These are phyloP conservation scores for Lactarius psammicola DNA, from an alignment of 768 basidiomycete species.

Conservation along the genomic window DNA sequence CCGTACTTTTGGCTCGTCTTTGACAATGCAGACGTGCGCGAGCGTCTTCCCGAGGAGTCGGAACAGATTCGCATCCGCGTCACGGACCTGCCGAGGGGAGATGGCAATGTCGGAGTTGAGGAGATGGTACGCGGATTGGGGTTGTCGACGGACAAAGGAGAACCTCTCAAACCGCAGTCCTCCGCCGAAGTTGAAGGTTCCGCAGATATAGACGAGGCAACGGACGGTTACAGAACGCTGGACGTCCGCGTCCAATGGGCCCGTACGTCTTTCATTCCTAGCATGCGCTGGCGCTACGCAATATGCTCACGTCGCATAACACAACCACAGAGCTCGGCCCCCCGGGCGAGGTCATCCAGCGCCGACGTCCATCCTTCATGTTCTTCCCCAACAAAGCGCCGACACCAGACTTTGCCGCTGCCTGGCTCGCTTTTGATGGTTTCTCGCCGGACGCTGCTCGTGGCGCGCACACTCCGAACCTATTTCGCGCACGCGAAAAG, in stretches of 20 bases:
- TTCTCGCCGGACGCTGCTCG: slow-evolving; percentile 22
- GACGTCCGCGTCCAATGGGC: slow-evolving; percentile 9
- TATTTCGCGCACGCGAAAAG: slow-evolving; percentile 19
- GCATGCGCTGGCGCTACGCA: background rate
- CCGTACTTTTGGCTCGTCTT: slow-evolving; percentile 24
- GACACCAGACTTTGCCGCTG: background rate
- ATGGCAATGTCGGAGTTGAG: slow-evolving; percentile 24
- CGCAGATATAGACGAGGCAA: background rate
- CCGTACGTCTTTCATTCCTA: slow-evolving; percentile 4
- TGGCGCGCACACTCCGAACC: slow-evolving; percentile 12
- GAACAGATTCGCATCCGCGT: slow-evolving; percentile 8
- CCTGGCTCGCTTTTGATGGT: slow-evolving; percentile 25
- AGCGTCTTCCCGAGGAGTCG: slow-evolving; percentile 1
- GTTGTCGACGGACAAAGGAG: background rate
- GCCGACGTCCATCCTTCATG: background rate
- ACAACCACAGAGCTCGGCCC: background rate
- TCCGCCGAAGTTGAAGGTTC: background rate
- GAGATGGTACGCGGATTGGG: slow-evolving; percentile 21
- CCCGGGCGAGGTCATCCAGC: background rate
- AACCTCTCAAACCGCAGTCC: background rate
- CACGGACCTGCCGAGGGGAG: slow-evolving; percentile 3
- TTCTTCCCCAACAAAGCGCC: background rate
- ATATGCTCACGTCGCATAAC: background rate
- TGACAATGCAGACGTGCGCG: slow-evolving; percentile 13
- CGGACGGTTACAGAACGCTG: slow-evolving; percentile 2